Evolutionary conservation across 1,139 yeast species (phyloP).

Genomic region (Hyphopichia burtonii): DNA sequence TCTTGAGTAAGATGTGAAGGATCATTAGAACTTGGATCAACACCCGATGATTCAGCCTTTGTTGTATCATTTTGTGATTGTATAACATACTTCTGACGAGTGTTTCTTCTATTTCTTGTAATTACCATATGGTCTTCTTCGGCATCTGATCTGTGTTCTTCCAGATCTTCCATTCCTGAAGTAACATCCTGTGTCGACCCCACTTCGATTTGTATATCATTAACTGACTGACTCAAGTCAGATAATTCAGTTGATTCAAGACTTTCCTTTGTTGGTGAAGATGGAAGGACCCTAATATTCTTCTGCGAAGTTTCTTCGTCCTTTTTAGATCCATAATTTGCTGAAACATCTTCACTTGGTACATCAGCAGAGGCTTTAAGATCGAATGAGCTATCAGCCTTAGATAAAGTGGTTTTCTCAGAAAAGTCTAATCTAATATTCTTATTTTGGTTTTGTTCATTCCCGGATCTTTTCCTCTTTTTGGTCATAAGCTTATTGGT

Average conservation of each 20-base stretch:
- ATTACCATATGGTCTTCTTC: background rate
- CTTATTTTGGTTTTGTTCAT: background rate
- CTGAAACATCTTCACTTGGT: constrained; percentile 9
- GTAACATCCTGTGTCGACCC: background rate
- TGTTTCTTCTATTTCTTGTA: constrained; percentile 1
- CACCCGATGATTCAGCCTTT: background rate
- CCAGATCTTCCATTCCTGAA: constrained; percentile 1
- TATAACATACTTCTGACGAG: background rate
- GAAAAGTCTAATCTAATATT: background rate
- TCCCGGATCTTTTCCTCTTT: constrained; percentile 5
- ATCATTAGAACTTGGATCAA: background rate
- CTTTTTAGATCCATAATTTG: background rate
- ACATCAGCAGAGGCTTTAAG: background rate
- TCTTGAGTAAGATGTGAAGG: background rate
- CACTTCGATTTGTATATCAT: background rate
- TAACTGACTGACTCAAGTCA: constrained; percentile 2
- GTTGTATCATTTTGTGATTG: constrained; percentile 1
- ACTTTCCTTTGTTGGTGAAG: constrained; percentile 3
- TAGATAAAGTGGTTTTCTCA: background rate
- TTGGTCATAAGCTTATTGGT: constrained; percentile 4
- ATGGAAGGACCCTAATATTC: background rate
- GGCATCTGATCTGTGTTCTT: background rate
- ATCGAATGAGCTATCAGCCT: background rate
- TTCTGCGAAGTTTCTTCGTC: too few species aligned
- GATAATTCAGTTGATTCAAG: background rate